phyloP scores from a whole-genome alignment of 371 early-diverging fungal genomes.

The Mucor saturninus region DNA sequence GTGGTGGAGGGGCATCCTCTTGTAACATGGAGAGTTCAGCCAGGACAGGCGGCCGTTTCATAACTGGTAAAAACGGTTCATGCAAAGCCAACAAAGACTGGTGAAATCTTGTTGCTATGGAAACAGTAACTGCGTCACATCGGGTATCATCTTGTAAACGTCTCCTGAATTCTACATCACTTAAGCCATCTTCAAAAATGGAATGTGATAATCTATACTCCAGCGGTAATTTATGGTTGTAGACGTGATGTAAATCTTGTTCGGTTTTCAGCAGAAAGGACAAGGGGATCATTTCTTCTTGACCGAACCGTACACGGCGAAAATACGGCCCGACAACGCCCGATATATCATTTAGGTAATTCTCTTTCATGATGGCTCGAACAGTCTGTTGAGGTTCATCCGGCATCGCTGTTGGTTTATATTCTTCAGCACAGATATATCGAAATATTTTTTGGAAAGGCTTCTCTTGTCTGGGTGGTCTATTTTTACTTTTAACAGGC shows the following conservation, averaged over 20 bases:
- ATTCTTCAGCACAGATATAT: neutral
- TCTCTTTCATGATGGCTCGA: slow-evolving; percentile 34
- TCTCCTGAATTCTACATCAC: slow-evolving; percentile 32
- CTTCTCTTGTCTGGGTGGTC: neutral
- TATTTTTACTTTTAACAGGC: slow-evolving; percentile 14
- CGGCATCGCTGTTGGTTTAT: slow-evolving; percentile 20
- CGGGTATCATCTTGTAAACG: slow-evolving; percentile 26
- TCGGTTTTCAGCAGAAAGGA: slow-evolving; percentile 33
- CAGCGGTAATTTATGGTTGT: slow-evolving; percentile 25
- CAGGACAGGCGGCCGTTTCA: slow-evolving; percentile 8
- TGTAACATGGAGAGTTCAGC: neutral
- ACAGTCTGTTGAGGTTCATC: slow-evolving; percentile 28
- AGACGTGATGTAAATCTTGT: slow-evolving; percentile 26
- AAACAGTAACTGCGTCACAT: slow-evolving; percentile 28
- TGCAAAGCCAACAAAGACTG: slow-evolving; percentile 33
- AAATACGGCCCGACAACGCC: slow-evolving; percentile 23
- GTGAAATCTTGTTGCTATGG: slow-evolving; percentile 29
- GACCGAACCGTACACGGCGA: slow-evolving; percentile 23
- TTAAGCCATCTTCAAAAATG: slow-evolving; percentile 36
- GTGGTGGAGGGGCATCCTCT: neutral
- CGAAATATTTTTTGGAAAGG: neutral
- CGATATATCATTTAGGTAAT: slow-evolving; percentile 16
- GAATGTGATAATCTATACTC: slow-evolving; percentile 25
- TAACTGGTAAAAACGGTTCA: slow-evolving; percentile 39
- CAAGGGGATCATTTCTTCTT: slow-evolving; percentile 30